A percentile compares a stretch with the other conserved stretches of the same genome.
Conservation (phyloP, 257 asterid species). For the Solanum medicagineum region DNA sequence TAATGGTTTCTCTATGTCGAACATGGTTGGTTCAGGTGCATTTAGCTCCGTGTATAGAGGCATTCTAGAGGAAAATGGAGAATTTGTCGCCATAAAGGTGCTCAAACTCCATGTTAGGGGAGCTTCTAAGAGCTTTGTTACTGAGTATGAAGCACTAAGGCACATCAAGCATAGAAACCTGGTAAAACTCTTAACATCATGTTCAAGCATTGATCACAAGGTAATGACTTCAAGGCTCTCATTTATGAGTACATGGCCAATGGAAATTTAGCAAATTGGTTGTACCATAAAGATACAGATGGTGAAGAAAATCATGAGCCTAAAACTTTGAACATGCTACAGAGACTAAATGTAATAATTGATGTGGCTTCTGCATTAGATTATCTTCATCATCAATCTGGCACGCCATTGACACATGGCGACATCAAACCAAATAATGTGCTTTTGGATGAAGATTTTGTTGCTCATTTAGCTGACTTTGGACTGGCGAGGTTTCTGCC, state of each 20-base stretch:
- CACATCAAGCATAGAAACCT: constrained; percentile 16
- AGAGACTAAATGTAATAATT: constrained; percentile 13
- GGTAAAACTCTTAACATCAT: constrained; percentile 14
- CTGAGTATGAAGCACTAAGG: constrained; percentile 15
- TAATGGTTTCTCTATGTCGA: constrained; percentile 2
- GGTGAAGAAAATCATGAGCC: not conserved
- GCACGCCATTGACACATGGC: constrained; percentile 9
- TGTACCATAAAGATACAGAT: not conserved
- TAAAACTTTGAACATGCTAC: not conserved
- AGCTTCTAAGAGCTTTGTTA: constrained; percentile 11
- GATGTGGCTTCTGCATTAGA: not conserved
- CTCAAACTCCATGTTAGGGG: constrained; percentile 10
- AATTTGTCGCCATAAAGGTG: constrained; percentile 10
- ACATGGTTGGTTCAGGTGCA: constrained; percentile 7
- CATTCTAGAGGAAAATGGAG: not conserved
- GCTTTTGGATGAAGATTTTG: constrained; percentile 13
- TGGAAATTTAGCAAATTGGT: constrained; percentile 12
- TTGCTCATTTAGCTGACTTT: constrained; percentile 21
- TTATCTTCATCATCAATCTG: constrained; percentile 8
- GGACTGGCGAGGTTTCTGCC: constrained; percentile 19
- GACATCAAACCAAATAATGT: constrained; percentile 22
- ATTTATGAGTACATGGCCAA: constrained; percentile 7
- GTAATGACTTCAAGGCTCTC: constrained; percentile 15
- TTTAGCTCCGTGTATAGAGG: constrained; percentile 13
- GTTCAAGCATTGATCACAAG: constrained; percentile 17